phyloP scores from a whole-genome alignment of 2,329 filamentous ascomycete genomes.

The Phialophora chinensis region DNA sequence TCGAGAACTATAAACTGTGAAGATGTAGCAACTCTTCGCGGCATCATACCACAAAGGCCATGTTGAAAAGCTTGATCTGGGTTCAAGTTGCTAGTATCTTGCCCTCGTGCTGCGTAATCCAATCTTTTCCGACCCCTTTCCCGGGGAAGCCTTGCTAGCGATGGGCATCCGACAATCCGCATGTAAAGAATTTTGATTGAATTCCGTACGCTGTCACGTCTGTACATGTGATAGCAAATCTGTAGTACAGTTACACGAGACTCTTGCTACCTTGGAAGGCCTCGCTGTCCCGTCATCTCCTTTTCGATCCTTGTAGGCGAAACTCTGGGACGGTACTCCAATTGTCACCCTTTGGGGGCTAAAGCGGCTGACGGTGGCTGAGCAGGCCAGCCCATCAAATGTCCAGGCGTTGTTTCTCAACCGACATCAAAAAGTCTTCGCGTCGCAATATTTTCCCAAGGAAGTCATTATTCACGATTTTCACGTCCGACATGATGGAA shows the following conservation, averaged over 20 bases:
- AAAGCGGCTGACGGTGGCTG: neutral
- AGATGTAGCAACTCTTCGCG: neutral
- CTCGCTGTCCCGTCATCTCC: no score
- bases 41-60: neutral
- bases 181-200: neutral
- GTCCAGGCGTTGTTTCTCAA: neutral
- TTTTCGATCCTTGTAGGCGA: neutral
- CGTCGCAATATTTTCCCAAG: neutral
- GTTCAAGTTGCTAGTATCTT: neutral
- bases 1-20: constrained; percentile 7
- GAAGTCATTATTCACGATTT: neutral
- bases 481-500: neutral
- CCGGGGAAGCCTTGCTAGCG: neutral
- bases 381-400: neutral
- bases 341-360: neutral
- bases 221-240: neutral
- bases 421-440: neutral
- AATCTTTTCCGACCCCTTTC: neutral
- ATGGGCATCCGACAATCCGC: neutral
- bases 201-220: neutral
- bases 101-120: neutral
- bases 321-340: neutral
- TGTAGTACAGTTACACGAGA: neutral
- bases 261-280: neutral
- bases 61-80: neutral